Conservation (phyloP, 805 yeast species). For the Candida coquimbonensis region DNA sequence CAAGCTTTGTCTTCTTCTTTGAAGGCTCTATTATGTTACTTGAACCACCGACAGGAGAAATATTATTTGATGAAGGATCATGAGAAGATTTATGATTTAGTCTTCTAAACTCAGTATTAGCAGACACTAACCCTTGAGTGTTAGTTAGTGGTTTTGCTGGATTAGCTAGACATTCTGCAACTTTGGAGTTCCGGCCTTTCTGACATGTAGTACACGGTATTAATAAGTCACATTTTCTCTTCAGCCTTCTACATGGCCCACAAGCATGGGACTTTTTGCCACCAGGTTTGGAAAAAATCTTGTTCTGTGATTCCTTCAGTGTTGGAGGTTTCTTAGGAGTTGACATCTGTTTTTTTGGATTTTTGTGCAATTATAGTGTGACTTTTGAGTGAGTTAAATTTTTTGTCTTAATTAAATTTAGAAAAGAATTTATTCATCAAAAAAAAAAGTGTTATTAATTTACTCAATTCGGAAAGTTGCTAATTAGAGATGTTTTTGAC, state of each 20-base stretch:
- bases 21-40: too few relatives aligned
- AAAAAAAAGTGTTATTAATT: too few relatives aligned
- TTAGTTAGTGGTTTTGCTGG: conserved; percentile 22
- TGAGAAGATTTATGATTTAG: background rate
- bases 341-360: background rate
- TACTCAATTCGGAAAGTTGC: too few relatives aligned
- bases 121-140: too few relatives aligned
- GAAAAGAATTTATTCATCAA: too few relatives aligned
- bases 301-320: too few relatives aligned
- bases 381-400: too few relatives aligned
- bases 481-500: background rate
- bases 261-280: conserved; percentile 24
- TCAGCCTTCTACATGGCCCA: conserved; percentile 24
- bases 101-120: conserved; percentile 17
- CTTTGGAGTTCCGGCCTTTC: conserved; percentile 18
- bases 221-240: conserved; percentile 22
- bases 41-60: too few relatives aligned
- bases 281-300: too few relatives aligned
- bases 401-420: too few relatives aligned
- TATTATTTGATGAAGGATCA: background rate
- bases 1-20: too few relatives aligned
- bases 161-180: conserved; percentile 20
- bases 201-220: conserved; percentile 23
- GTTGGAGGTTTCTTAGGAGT: too few relatives aligned
- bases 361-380: background rate